Evolutionary conservation across 2,329 filamentous ascomycete species (phyloP).

Genomic region (Blastomyces emzantsi): DNA sequence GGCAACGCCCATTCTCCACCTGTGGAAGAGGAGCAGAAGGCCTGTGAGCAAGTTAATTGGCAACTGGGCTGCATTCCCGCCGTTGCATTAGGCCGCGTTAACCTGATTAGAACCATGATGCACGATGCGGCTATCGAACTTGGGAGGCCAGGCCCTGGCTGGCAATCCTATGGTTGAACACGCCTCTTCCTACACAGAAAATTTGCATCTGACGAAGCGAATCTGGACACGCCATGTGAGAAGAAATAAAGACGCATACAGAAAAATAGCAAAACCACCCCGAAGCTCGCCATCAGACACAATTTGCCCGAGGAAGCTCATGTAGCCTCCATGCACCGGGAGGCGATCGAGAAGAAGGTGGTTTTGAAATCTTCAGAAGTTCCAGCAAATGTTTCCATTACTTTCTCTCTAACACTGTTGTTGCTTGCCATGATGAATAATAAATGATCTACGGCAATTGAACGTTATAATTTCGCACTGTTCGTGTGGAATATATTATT

Average conservation of each 20-base stretch:
- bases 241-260: too few relatives aligned
- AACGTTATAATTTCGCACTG: neutral
- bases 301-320: too few relatives aligned
- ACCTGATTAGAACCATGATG: neutral
- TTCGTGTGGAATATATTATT: neutral
- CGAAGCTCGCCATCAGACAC: too few relatives aligned
- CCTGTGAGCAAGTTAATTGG: conserved; percentile 5
- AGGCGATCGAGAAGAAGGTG: too few relatives aligned
- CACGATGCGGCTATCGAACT: too few relatives aligned
- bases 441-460: neutral
- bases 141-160: neutral
- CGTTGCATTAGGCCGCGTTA: conserved; percentile 4
- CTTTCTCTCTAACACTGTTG: too few relatives aligned
- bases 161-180: neutral
- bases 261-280: too few relatives aligned
- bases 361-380: too few relatives aligned
- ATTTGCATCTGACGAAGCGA: neutral
- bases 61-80: conserved; percentile 8
- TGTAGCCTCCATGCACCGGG: too few relatives aligned
- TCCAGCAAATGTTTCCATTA: too few relatives aligned
- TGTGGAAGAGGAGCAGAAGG: neutral
- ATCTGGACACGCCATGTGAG: neutral
- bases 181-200: neutral
- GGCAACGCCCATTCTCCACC: neutral
- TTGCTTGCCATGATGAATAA: neutral